Conservation (phyloP, 306 rosid genomes). For the Cajanus cajan region DNA sequence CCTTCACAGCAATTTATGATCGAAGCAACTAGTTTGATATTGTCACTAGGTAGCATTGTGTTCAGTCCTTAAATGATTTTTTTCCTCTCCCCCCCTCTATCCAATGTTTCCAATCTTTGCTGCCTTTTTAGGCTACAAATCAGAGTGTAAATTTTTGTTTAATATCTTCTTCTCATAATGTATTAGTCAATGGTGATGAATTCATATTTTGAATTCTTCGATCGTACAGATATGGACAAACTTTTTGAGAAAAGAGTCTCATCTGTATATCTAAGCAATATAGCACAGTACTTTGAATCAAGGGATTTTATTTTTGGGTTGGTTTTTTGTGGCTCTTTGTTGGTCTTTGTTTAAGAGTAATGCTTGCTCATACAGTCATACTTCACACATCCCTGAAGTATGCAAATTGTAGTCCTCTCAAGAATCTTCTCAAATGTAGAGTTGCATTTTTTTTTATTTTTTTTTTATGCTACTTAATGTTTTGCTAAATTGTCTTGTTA, state of each 20-base stretch:
- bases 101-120: background rate
- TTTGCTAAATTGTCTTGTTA: background rate
- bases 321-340: background rate
- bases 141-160: background rate
- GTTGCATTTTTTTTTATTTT: background rate
- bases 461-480: background rate
- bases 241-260: background rate
- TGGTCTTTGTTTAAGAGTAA: background rate
- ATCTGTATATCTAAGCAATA: background rate
- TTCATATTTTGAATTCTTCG: conserved; percentile 1
- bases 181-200: background rate
- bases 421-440: background rate
- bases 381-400: background rate
- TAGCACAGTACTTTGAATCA: background rate
- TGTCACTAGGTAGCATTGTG: background rate
- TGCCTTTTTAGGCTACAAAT: background rate
- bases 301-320: background rate
- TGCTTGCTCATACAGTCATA: background rate
- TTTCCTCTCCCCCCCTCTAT: background rate
- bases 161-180: background rate
- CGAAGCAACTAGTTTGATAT: background rate
- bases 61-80: background rate
- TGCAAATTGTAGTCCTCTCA: background rate
- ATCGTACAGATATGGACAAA: background rate
- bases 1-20: conserved; percentile 48